Conservation (phyloP, 148 eudicot species). For the Vaccinium myrtillus region DNA sequence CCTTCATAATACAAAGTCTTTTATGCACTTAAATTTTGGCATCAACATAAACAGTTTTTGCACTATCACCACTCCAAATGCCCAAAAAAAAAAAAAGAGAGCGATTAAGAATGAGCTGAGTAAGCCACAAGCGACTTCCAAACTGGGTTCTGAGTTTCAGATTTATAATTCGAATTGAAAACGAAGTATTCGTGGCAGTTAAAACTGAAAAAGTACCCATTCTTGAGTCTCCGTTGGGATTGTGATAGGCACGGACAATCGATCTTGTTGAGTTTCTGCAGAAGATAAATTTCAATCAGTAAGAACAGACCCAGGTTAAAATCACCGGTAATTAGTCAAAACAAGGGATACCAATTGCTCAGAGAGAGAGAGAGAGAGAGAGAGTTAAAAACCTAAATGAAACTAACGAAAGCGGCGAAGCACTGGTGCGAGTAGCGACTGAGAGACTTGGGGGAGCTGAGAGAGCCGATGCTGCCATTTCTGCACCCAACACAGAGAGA, state of each 20-base stretch:
- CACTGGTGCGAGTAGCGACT: conserved; percentile 11
- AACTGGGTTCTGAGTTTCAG: no score
- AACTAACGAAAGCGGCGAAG: not conserved
- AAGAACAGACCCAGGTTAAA: not conserved
- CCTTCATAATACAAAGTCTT: no score
- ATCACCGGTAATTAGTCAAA: not conserved
- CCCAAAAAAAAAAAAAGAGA: not conserved
- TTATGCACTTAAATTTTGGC: no score
- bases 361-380: not conserved
- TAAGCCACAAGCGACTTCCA: no score
- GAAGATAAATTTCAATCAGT: not conserved
- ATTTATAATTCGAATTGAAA: no score
- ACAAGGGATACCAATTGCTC: not conserved
- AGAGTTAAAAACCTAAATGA: conserved; percentile 14
- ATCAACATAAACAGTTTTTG: no score
- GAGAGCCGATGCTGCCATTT: conserved; percentile 28
- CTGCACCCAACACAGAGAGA: not conserved
- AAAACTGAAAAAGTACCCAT: not conserved
- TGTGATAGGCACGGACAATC: not conserved
- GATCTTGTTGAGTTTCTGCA: not conserved
- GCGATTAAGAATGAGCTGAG: no score
- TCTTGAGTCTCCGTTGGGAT: not conserved
- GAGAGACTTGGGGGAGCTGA: conserved; percentile 34
- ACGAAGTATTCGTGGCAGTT: no score
- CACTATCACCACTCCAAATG: no score